Evolutionary conservation across 371 early-diverging fungal species (phyloP).

Genomic region (Haplosporangium sp.): DNA sequence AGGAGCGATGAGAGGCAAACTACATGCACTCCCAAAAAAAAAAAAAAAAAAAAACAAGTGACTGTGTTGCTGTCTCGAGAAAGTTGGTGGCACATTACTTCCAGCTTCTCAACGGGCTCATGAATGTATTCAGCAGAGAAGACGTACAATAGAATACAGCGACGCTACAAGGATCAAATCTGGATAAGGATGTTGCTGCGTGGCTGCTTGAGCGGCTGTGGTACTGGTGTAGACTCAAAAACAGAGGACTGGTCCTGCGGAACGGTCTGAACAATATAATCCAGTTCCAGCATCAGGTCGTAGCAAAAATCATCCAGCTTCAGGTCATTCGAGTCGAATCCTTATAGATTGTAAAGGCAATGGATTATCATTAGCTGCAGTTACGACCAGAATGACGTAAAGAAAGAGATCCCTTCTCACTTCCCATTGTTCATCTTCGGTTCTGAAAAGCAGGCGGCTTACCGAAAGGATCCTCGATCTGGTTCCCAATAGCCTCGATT

Average conservation of each 20-base stretch:
- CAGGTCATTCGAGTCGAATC: conserved; percentile 58
- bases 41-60: too few relatives aligned
- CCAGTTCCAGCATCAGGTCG: conserved; percentile 51
- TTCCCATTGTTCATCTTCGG: too few relatives aligned
- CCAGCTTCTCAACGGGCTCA: too few relatives aligned
- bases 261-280: conserved; percentile 54
- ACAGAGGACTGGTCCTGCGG: conserved; percentile 52
- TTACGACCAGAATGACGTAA: neutral
- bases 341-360: conserved; percentile 8
- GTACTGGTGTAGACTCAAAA: conserved; percentile 28
- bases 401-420: neutral
- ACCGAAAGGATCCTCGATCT: conserved; percentile 80
- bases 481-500: conserved; percentile 73
- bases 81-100: too few relatives aligned
- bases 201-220: conserved; percentile 14
- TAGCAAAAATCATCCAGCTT: conserved; percentile 56
- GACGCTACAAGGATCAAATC: conserved; percentile 1
- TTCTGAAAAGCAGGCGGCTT: neutral
- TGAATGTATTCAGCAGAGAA: too few relatives aligned
- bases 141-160: too few relatives aligned
- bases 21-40: too few relatives aligned
- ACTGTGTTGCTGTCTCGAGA: too few relatives aligned
- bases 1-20: too few relatives aligned
- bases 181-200: conserved; percentile 43
- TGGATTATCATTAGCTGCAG: too few relatives aligned